Conservation (phyloP, 2,329 filamentous ascomycete genomes). For the Pseudocercospora pini-densiflorae region DNA sequence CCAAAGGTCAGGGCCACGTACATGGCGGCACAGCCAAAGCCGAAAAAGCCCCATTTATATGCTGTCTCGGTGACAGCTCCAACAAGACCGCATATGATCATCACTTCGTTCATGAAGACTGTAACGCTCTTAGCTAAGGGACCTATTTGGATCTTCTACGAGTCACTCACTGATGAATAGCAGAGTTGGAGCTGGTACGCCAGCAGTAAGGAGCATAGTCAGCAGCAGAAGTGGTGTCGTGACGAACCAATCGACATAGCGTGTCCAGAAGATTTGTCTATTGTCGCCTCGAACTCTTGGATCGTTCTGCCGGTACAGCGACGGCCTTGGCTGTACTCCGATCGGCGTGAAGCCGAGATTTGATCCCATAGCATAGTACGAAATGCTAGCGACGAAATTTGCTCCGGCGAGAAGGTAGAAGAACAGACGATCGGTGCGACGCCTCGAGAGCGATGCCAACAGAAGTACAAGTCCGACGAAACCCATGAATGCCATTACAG, state of each 20-base stretch:
- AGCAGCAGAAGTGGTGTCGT: conserved; percentile 65
- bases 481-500: conserved; percentile 62
- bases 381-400: conserved; percentile 59
- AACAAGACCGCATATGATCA: conserved; percentile 66
- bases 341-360: conserved; percentile 66
- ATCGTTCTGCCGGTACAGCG: conserved; percentile 47
- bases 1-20: conserved; percentile 80
- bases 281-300: conserved; percentile 53
- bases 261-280: conserved; percentile 65
- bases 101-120: conserved; percentile 63
- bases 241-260: conserved; percentile 64
- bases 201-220: conserved; percentile 63
- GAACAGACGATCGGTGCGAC: conserved; percentile 59
- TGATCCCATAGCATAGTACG: conserved; percentile 66
- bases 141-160: no score
- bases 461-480: conserved; percentile 56
- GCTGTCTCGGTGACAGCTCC: conserved; percentile 62
- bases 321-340: conserved; percentile 50
- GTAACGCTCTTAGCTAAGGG: neutral
- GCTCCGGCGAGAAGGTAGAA: conserved; percentile 63
- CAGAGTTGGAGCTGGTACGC: conserved; percentile 65
- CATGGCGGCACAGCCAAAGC: conserved; percentile 48
- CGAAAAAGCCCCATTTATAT: conserved; percentile 62
- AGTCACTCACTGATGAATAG: conserved; percentile 50
- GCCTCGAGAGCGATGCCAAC: conserved; percentile 53